phyloP scores from a whole-genome alignment of 306 rosid species.

The Coriaria nepalensis region DNA sequence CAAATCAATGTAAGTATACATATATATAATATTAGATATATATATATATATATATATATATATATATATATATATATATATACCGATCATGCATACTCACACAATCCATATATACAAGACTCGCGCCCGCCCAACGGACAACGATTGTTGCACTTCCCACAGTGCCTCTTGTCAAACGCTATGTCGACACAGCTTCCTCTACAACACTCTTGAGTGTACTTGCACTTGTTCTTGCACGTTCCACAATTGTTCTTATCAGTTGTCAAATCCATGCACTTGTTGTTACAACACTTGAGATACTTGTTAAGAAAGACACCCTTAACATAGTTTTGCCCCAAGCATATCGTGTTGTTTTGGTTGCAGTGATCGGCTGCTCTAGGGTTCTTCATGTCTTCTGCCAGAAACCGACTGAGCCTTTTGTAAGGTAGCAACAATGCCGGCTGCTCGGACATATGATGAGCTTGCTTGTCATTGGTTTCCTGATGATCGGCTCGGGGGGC shows the following conservation, averaged over 20 bases:
- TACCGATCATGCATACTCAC: conserved; percentile 47
- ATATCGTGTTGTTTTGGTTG: conserved; percentile 36
- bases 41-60: not conserved
- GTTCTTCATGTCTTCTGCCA: conserved; percentile 18
- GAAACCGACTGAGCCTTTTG: conserved; percentile 44
- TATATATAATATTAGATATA: not conserved
- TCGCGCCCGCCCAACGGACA: conserved; percentile 20
- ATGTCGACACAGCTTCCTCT: conserved; percentile 52
- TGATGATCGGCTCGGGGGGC: not conserved
- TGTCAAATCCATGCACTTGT: conserved; percentile 49
- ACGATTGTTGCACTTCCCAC: conserved; percentile 46
- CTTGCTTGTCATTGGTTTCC: not conserved
- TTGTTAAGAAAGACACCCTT: conserved; percentile 1
- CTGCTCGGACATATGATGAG: not conserved
- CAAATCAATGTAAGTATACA: not conserved
- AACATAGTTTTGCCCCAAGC: not conserved
- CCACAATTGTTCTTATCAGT: conserved; percentile 56
- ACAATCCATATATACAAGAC: conserved; percentile 53
- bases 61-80: not conserved
- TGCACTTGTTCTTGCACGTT: conserved; percentile 54
- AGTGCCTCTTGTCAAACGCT: conserved; percentile 61
- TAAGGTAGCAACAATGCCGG: conserved; percentile 25
- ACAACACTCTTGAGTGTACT: conserved; percentile 51
- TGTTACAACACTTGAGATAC: conserved; percentile 64
- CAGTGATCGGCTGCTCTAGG: conserved; percentile 51